Base-by-base conservation (phyloP, 2,329 filamentous ascomycete genomes). In the Lithohypha guttulata region DNA sequence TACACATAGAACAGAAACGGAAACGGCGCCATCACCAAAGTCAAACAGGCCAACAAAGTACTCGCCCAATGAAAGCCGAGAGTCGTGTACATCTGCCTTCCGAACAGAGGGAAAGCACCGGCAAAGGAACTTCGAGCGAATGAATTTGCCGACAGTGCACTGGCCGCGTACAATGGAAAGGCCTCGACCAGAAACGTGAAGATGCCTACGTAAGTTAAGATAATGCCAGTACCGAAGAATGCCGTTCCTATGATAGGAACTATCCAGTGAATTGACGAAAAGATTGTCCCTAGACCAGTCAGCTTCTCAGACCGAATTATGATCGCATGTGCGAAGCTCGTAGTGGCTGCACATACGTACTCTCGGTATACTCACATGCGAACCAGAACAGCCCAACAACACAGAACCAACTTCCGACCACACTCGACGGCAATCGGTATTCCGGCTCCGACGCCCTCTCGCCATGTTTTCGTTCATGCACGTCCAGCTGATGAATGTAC, bases 351-450 rank as follows among this genome's bases (percentile, higher is more conserved):
- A n/a, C n/a, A n/a, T n/a, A n/a, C n/a, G n/a, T n/a, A n/a, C n/a
- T n/a, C n/a, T n/a, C n/a, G n/a, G n/a, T n/a, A n/a, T n/a, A n/a
- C n/a, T n/a, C n/a, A n/a, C n/a, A 39, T 10, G 20, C 35, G 61
- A 94, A 94, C 62, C 84, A 81, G 59, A 95, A 93, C 11, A 96
- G 63, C 5, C 84, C 84, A 41, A 82, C 66, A 4, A 86, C 84
- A 21, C 91, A 84, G 7, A 93, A 61, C 30, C 85, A 60, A 1
- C 78, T 78, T n/a, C 87, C 89, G 6, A 70, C 57, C 36, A 87
- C 81, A 14, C 78, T 62, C 22, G 84, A 77, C 5, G 84, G 82
- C 22, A 95, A 71, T 44, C 85, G 77, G 63, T 81, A 93, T 62
- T 95, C 89, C 6, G 89, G 87, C 66, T 94, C 84, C 43, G 77